Evolutionary conservation across 441 rosid species (phyloP).

Genomic region (Corymbia citriodora): DNA sequence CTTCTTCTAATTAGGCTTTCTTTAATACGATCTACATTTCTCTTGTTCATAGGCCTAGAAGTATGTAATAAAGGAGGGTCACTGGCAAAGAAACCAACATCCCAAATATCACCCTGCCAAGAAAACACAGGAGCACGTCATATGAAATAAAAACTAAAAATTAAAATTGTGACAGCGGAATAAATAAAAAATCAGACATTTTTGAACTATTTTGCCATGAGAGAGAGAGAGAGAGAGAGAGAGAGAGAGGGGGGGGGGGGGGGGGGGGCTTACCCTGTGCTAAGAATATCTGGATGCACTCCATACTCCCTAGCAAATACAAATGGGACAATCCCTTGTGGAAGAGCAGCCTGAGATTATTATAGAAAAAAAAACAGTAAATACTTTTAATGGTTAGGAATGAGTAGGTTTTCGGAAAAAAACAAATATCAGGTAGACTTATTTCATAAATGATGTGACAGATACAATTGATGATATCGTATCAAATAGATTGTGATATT

Average conservation of each 20-base stretch:
- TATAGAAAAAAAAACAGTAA: not conserved
- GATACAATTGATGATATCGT: fast-evolving
- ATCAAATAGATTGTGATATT: not conserved
- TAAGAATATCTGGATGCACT: constrained; percentile 65
- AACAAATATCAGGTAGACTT: not conserved
- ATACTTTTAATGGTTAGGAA: not conserved
- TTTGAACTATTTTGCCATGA: not conserved
- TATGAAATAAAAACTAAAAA: not conserved
- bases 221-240: not conserved
- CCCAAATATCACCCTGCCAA: constrained; percentile 74
- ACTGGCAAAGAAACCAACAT: constrained; percentile 76
- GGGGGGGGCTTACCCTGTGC: constrained; percentile 49
- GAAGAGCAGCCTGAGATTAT: constrained; percentile 62
- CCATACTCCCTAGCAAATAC: constrained; percentile 80
- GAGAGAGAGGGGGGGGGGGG: not conserved
- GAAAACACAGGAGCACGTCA: not conserved
- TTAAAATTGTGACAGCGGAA: not conserved
- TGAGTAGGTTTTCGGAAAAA: not conserved
- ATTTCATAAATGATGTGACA: not conserved
- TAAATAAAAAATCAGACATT: not conserved
- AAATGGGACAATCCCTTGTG: constrained; percentile 81
- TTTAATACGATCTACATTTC: not conserved
- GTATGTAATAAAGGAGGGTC: constrained; percentile 57
- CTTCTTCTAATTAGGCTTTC: not conserved
- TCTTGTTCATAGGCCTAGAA: constrained; percentile 37